A percentile compares a stretch with the other conserved stretches of the same genome.
Evolutionary conservation across 2,329 filamentous ascomycete genomes (phyloP).

Genomic region (Ophiosphaerella narmari): DNA sequence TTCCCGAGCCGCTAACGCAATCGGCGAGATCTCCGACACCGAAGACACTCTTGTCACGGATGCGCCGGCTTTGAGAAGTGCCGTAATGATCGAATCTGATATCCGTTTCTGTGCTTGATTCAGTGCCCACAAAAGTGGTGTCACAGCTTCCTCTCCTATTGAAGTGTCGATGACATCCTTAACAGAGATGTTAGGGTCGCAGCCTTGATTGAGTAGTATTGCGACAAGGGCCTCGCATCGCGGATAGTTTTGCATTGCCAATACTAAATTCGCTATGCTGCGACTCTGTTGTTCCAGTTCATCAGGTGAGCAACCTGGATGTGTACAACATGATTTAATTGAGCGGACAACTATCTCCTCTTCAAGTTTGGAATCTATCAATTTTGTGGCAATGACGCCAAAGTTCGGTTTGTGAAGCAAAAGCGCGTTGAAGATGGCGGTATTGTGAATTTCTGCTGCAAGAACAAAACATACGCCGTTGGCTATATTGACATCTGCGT

Average conservation of each 20-base stretch:
- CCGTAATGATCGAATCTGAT: conserved; percentile 61
- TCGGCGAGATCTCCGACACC: conserved; percentile 59
- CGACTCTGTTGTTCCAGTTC: conserved; percentile 17
- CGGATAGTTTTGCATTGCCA: conserved; percentile 34
- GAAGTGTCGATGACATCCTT: conserved; percentile 53
- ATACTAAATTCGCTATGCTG: conserved; percentile 26
- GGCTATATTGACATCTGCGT: conserved; percentile 37
- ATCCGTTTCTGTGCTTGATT: conserved; percentile 67
- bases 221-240: conserved; percentile 24
- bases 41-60: conserved; percentile 63
- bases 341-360: conserved; percentile 53
- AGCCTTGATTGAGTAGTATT: conserved; percentile 29
- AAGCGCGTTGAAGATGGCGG: conserved; percentile 30
- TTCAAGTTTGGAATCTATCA: conserved; percentile 58
- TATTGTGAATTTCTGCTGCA: conserved; percentile 29
- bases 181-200: conserved; percentile 48
- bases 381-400: conserved; percentile 59
- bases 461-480: conserved; percentile 38
- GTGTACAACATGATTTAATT: conserved; percentile 62
- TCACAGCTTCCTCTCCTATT: conserved; percentile 60
- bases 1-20: conserved; percentile 64
- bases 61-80: conserved; percentile 60
- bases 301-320: conserved; percentile 28
- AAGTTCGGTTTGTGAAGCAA: conserved; percentile 53
- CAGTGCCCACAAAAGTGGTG: conserved; percentile 65